Base-by-base conservation (phyloP, 2,329 filamentous ascomycete genomes). In the Raffaelea albimanens region DNA sequence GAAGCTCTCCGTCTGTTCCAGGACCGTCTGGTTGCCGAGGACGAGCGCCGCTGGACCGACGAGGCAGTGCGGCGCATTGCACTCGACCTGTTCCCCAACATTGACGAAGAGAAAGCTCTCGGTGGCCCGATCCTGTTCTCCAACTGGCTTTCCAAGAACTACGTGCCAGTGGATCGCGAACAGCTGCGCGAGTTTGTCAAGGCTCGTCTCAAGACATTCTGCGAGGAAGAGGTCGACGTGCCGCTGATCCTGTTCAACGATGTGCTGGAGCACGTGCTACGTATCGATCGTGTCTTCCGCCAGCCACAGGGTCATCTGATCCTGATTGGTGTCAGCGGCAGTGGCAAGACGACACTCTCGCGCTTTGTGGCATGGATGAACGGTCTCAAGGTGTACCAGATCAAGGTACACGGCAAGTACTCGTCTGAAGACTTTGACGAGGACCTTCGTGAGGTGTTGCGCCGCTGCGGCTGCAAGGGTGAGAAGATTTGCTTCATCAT, bases 401-500 rank as follows among this genome's bases (percentile, higher is more conserved):
- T 99, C 76, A 99, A 98, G 73, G 93, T 98, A 0, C 93, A 99
- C 60, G 93, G 93, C 55, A 96, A 91, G 63, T 99, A 98, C 68
- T 96, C 93, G 16, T 87, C 87, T 2, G 93, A 97, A 62, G 93
- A 99, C 68, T 99, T 99, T 61, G 93, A 99, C 61, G 94, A 99
- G 50, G 93, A 99, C 64, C 72, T 99, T 33, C 81, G 94, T 55
- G 91, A 90, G 61, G 93, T 99, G 9, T 79, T 99, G 38, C 84
- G 93, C 41, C 81, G 93, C 49, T 94, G 88, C 57, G 93, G 93
- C 53, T 97, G 91, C 72, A 96, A 96, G 72, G 93, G 93, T 33
- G 93, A 99, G 64, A 97, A 97, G 73, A 95, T 99, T 43, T 98
- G 94, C 69, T 99, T 99, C 73, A 96, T 99, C 71, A 97, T 99